These are phyloP conservation scores for Pulveroboletus frians DNA, from an alignment of 768 basidiomycete species.

Conservation along the genomic window DNA sequence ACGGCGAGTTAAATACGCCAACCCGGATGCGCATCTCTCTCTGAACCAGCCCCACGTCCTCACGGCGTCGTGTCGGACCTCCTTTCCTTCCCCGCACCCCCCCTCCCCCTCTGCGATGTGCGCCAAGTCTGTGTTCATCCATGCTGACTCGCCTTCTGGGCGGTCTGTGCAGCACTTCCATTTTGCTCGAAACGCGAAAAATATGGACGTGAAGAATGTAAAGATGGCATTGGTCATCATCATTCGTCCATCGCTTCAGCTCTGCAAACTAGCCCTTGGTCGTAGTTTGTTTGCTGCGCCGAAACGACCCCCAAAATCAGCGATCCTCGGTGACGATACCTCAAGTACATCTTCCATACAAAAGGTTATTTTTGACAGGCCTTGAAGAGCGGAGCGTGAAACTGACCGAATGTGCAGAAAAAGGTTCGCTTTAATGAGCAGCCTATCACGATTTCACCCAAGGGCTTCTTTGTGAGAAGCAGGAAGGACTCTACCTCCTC, in stretches of 20 bases:
- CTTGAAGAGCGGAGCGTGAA: not conserved
- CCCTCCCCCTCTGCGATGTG: slow-evolving; percentile 10
- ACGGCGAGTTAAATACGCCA: slow-evolving; percentile 24
- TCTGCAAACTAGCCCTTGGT: slow-evolving; percentile 17
- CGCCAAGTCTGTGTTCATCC: slow-evolving; percentile 1
- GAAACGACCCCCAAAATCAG: slow-evolving; percentile 9
- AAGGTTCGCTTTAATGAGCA: slow-evolving; percentile 26
- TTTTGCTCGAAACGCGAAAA: slow-evolving; percentile 11
- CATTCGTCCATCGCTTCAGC: slow-evolving; percentile 19
- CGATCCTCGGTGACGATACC: slow-evolving; percentile 1
- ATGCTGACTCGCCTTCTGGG: slow-evolving; percentile 6
- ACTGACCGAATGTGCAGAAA: slow-evolving; percentile 11
- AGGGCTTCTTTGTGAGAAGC: slow-evolving; percentile 13
- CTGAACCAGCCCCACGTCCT: slow-evolving; percentile 1
- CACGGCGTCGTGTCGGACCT: not conserved
- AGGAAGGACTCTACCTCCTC: slow-evolving; percentile 10
- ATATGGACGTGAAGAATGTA: slow-evolving; percentile 14
- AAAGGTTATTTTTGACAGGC: slow-evolving; percentile 15
- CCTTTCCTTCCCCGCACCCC: not conserved
- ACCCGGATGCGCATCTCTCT: not conserved
- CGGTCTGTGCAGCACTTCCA: slow-evolving; percentile 7
- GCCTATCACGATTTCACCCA: slow-evolving; percentile 22
- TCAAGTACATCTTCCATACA: slow-evolving; percentile 5
- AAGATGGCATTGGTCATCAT: slow-evolving; percentile 18
- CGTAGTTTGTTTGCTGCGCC: slow-evolving; percentile 1